Base-by-base conservation (phyloP, 441 rosid genomes). In the Omphalea diandra region DNA sequence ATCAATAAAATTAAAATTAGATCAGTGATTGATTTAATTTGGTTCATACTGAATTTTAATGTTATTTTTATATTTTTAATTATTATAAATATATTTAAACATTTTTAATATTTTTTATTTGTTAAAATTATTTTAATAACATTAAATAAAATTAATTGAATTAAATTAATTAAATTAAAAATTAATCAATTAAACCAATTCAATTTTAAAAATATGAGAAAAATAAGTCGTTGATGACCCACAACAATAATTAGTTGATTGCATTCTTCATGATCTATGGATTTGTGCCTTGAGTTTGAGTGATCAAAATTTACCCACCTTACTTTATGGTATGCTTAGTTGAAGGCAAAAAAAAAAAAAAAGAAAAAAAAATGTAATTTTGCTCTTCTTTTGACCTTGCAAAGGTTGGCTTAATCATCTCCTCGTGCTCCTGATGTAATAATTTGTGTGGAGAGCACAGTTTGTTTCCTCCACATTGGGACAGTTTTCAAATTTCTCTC, bases 371-470 rank as follows among this genome's bases (percentile, higher is more conserved):
- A 54, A 40, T n/a, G 35, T 46, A 38, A 22, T 18, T 14, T 24
- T n/a, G 31, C 26, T 41, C 18, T 18, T 55, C 14, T n/a, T 68
- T 56, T 43, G 55, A 41, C 65, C 20, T 33, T 24, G 33, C 43
- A 76, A 55, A 60, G 47, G 32, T 62, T 18, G 54, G 44, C 7
- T 11, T 56, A 29, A 72, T 72, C 31, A 59, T 35, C 61, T n/a
- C 41, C 73, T 57, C 70, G 57, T 47, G 76, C 76, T 20, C 40
- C 52, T 2, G 1, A 5, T 14, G 65, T 22, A 67, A 56, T 62
- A 6, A 75, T 75, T 67, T 32, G 18, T 32, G 7, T 4, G 9
- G 3, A 20, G 3, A 38, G 53, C 59, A 53, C 47, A 17, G 17
- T 15, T 9, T 47, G 14, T 9, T 32, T 38, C 50, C 7, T 26